phyloP scores from a whole-genome alignment of 331 rosid genomes.

The Ulmus americana region DNA sequence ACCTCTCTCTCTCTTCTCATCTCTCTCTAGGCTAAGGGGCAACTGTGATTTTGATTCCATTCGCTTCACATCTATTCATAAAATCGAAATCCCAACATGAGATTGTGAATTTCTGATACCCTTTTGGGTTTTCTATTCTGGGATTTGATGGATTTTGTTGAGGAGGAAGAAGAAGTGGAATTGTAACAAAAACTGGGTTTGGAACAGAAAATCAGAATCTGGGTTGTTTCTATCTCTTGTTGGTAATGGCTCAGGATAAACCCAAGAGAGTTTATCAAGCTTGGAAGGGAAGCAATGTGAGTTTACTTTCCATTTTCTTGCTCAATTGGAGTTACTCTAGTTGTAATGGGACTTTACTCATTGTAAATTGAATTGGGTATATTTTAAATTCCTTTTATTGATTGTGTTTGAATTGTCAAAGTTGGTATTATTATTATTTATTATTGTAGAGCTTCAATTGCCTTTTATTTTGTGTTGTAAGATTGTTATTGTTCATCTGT shows the following conservation, averaged over 20 bases:
- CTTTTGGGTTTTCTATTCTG: slow-evolving; percentile 10
- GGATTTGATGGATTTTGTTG: slow-evolving; percentile 30
- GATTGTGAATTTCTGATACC: background rate
- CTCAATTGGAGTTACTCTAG: slow-evolving; percentile 20
- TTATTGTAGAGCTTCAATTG: background rate
- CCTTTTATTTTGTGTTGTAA: background rate
- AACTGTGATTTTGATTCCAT: too few species aligned
- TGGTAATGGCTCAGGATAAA: slow-evolving; percentile 33
- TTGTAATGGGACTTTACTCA: slow-evolving; percentile 1
- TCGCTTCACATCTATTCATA: too few species aligned
- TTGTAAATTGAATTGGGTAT: slow-evolving; percentile 1
- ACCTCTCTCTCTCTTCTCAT: too few species aligned
- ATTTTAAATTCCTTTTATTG: background rate
- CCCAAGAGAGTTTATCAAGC: slow-evolving; percentile 69
- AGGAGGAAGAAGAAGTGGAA: slow-evolving; percentile 16
- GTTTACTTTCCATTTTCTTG: slow-evolving; percentile 21
- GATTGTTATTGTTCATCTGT: background rate
- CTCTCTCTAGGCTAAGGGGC: too few species aligned
- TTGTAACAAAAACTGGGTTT: slow-evolving; percentile 23
- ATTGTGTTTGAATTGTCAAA: background rate
- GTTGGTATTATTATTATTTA: background rate
- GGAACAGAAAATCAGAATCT: slow-evolving; percentile 21
- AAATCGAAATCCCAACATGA: slow-evolving; percentile 5
- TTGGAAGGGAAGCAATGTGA: slow-evolving; percentile 88
- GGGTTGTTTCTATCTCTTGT: slow-evolving; percentile 25